Base-by-base conservation (phyloP, 139 green algal genomes). In the Penium margaritaceum region DNA sequence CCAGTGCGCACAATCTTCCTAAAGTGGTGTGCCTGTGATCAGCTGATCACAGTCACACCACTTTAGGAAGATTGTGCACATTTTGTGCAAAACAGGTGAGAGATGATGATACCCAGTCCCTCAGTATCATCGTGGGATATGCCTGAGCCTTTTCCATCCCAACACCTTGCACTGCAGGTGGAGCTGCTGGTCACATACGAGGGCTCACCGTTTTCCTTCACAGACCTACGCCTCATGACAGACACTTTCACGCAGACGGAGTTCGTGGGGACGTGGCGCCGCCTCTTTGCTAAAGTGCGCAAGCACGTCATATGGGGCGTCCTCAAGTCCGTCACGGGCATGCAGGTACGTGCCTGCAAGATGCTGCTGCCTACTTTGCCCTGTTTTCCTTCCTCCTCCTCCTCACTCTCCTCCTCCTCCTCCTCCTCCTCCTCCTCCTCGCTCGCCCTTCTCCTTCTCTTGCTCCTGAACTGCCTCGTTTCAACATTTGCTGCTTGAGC, bases 301-400 rank as follows among this genome's bases (percentile, higher is more conserved):
- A 77, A 77, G 43, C 70, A 77, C 34, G 38, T 77, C 55, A 62
- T 71, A 32, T 77, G 70, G 70, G 70, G 70, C 5, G 70, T 71
- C 30, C 43, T 77, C 58, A 77, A 77, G 36, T 77, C 70, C 0
- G 55, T 77, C 0, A 57, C 70, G 24, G 70, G 70, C 33, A 60
- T 71, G 70, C 70, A 76, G 68, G 68, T 76, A 6, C 9, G 62
- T 17, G 12, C 19, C 19, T n/a, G 12, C 7, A 64, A 9, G 36
- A 64, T 66, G 57, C 17, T 66, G 53, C 53, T 5, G 9, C 24
- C 27, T 63, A 33, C 24, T 29, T 63, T 29, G 9, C 15, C 53
- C 27, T 9, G 41, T 12, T 12, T 12, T 51, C 12, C 41, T 51
- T 12, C 9, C 12, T 51, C 41, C 41, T 51, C 41, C 41, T 51